Percentiles rank a stretch among this genome's conserved stretches.
phyloP scores from a whole-genome alignment of 2,329 filamentous ascomycete genomes.

The Pseudogymnoascus sp. region DNA sequence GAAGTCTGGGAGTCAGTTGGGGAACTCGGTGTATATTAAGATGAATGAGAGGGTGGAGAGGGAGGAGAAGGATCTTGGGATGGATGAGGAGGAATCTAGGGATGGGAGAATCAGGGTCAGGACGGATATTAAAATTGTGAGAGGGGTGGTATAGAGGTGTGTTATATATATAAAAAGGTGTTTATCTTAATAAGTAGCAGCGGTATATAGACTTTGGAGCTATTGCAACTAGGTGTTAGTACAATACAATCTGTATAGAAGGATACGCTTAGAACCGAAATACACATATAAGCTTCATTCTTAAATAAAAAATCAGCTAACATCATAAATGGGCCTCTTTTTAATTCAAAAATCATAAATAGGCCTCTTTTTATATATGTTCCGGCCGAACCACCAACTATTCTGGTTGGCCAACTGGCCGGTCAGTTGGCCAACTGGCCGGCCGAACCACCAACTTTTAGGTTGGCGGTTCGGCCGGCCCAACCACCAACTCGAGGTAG shows the following conservation, averaged over 20 bases:
- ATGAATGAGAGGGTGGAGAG: constrained; percentile 12
- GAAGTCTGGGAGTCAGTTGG: constrained; percentile 14
- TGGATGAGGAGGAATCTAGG: background rate
- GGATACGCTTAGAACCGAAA: background rate
- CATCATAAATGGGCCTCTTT: too few relatives aligned
- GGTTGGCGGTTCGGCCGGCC: too few relatives aligned
- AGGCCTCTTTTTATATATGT: too few relatives aligned
- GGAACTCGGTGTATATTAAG: background rate
- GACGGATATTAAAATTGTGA: background rate
- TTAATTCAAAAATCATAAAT: too few relatives aligned
- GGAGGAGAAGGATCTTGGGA: background rate
- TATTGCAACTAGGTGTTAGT: background rate
- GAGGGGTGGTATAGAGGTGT: background rate
- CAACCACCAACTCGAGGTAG: too few relatives aligned
- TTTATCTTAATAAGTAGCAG: background rate
- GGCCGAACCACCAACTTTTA: too few relatives aligned
- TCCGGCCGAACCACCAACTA: too few relatives aligned
- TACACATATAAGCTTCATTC: background rate
- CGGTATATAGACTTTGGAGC: background rate
- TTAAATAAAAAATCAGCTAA: background rate
- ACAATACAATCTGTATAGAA: background rate
- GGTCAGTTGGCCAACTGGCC: too few relatives aligned
- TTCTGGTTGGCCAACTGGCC: too few relatives aligned
- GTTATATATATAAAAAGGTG: background rate
- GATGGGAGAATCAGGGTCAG: background rate